Conservation (phyloP, 2,329 filamentous ascomycete species). For the Aspergillus tamarii region DNA sequence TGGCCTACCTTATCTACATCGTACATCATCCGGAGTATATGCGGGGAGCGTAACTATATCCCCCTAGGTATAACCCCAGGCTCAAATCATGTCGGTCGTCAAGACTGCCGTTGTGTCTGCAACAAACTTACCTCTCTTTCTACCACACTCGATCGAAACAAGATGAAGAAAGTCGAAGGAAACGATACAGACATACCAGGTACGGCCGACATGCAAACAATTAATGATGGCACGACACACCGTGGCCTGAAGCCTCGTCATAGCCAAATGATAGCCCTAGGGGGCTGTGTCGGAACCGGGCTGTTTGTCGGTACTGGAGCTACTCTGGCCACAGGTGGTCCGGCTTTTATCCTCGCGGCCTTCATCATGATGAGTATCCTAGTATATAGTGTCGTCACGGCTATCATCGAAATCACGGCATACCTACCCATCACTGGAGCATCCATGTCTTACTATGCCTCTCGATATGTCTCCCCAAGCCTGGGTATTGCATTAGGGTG, state of each 20-base stretch:
- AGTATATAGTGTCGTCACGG: constrained; percentile 53
- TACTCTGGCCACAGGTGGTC: constrained; percentile 56
- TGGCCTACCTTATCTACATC: too few species aligned
- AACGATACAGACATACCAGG: too few species aligned
- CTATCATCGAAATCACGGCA: constrained; percentile 44
- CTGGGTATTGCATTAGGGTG: constrained; percentile 49
- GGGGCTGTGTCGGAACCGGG: constrained; percentile 61
- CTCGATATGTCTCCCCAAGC: constrained; percentile 46
- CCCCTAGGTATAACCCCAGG: too few species aligned
- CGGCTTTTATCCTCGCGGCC: constrained; percentile 55
- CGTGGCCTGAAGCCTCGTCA: constrained; percentile 45
- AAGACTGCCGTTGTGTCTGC: too few species aligned
- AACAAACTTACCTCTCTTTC: too few species aligned
- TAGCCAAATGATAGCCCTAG: constrained; percentile 55
- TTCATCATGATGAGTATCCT: constrained; percentile 54
- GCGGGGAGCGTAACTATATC: too few species aligned
- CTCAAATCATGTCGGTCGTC: too few species aligned
- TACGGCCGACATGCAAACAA: too few species aligned
- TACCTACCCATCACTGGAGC: constrained; percentile 50
- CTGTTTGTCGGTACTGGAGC: constrained; percentile 58
- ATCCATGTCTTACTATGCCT: constrained; percentile 48
- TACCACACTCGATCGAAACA: too few species aligned
- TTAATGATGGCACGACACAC: too few species aligned
- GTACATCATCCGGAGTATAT: too few species aligned
- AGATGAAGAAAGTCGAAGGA: too few species aligned